A percentile compares a stretch with the other conserved stretches of the same genome.
Evolutionary conservation across 208 protist genomes (phyloP).

Genomic region (Wallacemonas sp.): DNA sequence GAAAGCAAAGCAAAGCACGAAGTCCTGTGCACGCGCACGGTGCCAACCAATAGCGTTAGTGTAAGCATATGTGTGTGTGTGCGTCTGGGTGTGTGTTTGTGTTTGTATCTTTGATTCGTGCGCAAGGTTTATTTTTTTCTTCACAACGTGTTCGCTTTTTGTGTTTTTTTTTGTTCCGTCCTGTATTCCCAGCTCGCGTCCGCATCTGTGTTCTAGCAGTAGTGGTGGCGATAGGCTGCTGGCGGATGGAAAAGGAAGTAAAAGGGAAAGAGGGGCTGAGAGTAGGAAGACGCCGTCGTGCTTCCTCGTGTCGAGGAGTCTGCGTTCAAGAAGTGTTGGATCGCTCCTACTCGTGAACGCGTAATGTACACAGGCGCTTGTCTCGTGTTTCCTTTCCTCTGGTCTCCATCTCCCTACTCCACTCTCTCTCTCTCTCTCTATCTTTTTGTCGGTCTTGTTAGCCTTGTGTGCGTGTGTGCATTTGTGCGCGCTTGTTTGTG

Average conservation of each 20-base stretch:
- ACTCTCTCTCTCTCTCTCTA: constrained; percentile 9
- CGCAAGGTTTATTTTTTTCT: constrained; percentile 4
- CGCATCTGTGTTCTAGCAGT: no score
- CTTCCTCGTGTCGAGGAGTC: no score
- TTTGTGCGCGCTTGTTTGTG: no score
- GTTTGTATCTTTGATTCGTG: constrained; percentile 3
- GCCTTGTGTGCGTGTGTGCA: neutral
- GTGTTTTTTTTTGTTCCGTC: constrained; percentile 9
- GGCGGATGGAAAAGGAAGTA: neutral
- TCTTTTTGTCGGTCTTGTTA: constrained; percentile 4
- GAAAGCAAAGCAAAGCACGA: neutral
- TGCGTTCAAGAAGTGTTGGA: no score
- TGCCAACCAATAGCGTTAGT: no score
- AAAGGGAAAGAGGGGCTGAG: constrained; percentile 10
- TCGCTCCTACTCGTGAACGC: no score
- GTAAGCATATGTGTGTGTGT: no score
- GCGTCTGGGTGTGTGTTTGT: no score
- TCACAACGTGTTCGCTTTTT: no score
- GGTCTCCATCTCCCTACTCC: neutral
- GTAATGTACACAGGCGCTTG: neutral
- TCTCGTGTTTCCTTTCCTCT: constrained; percentile 13
- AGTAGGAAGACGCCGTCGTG: no score
- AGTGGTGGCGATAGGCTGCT: neutral
- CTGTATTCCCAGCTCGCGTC: no score
- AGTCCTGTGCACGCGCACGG: neutral